Evolutionary conservation across 176 grass and related monocot genomes (phyloP).

Genomic region (Rhynchospora breviuscula): DNA sequence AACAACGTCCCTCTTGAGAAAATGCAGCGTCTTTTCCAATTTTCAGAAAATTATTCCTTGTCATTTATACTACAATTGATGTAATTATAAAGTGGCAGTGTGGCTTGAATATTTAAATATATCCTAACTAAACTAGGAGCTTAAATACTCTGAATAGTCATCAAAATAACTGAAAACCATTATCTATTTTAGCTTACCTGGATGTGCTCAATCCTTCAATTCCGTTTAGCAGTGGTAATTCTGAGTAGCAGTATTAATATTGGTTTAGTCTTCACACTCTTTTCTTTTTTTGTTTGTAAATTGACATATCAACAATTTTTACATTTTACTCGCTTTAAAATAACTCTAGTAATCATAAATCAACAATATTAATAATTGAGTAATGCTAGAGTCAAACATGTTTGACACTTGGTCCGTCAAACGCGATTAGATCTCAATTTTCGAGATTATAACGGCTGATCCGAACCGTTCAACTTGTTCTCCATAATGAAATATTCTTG

Average conservation of each 20-base stretch:
- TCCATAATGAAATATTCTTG: no score
- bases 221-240: neutral
- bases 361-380: neutral
- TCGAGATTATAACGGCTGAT: no score
- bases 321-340: no score
- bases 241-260: neutral
- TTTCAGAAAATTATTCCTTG: neutral
- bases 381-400: no score
- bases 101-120: neutral
- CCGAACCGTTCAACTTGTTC: no score
- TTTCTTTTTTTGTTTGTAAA: no score
- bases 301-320: no score
- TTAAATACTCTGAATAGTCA: neutral
- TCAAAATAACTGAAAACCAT: neutral
- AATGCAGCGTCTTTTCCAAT: neutral
- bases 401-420: no score
- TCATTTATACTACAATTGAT: neutral
- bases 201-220: neutral
- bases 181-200: neutral
- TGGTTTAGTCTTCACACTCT: neutral
- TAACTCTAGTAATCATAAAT: no score
- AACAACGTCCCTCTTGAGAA: neutral
- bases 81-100: neutral
- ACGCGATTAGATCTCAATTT: no score
- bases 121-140: neutral